Base-by-base conservation (phyloP, 2,329 filamentous ascomycete genomes). In the Parasarocladium wereldwijsianum region DNA sequence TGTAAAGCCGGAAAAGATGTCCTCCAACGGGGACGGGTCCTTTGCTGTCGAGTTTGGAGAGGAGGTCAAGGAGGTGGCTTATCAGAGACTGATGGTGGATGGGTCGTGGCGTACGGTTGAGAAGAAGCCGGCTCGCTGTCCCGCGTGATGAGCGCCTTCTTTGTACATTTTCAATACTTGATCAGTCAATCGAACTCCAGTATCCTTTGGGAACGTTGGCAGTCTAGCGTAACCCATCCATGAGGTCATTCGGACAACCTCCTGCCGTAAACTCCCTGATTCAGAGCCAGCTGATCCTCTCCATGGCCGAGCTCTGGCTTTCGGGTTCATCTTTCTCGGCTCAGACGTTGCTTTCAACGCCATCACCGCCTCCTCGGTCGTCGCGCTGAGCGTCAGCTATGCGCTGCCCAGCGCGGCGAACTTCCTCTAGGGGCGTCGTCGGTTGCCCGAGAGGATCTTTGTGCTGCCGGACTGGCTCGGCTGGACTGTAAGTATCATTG, bases 371-470 rank as follows among this genome's bases (percentile, higher is more conserved):
- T 66, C 73, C 0, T 74, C 71, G 0, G 76, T 82, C 2, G 74
- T 81, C 16, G 65, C 75, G 2, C 60, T 82, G 0, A 68, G 72
- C 7, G 54, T 82, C n/a, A 73, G 72, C 8, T 83, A 83, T 43
- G 76, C 66, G 17, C 77, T 82, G 24, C 77, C 77, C 0, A 69
- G 82, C 26, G 60, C 66, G 0, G 71, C 85, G 39, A 81, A 84
- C 40, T 65, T 72, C 33, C 47, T 79, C 2, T 68, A 74, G 1
- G 75, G 77, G 6, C 65, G 77, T 6, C 69, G 60, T 29, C 71
- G 71, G 57, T 54, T 83, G 6, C 78, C 77, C 0, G 60, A 66
- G 4, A 33, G 49, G 6, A 44, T 45, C 0, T 59, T 57, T 37
- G 45, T 44, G 14, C 38, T 60, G 6, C 42, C 46, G 0, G 31